These are phyloP conservation scores for Trichoderma sp. DNA, from an alignment of 2,329 filamentous ascomycete species.

Conservation along the genomic window DNA sequence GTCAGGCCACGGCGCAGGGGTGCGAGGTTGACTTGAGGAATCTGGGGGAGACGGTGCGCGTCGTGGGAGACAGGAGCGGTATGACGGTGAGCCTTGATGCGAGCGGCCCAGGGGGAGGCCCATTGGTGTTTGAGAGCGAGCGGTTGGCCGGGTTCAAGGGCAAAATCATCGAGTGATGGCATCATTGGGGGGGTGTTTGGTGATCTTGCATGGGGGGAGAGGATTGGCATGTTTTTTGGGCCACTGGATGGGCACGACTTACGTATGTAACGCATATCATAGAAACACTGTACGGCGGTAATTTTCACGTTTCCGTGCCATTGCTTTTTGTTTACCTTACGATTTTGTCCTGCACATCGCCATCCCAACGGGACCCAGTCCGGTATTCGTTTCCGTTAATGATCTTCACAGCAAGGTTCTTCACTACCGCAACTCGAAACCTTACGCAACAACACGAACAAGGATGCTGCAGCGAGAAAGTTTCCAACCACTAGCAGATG, in stretches of 20 bases:
- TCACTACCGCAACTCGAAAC: neutral
- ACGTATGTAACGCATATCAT: neutral
- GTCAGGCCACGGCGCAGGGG: constrained; percentile 23
- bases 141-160: constrained; percentile 31
- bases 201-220: neutral
- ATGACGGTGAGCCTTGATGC: constrained; percentile 73
- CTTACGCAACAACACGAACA: neutral
- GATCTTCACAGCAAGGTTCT: constrained; percentile 1
- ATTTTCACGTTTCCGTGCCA: neutral
- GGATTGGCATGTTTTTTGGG: neutral
- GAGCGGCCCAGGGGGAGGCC: constrained; percentile 63
- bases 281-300: neutral
- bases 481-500: neutral
- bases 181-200: neutral
- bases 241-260: neutral
- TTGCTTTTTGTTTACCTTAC: neutral
- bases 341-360: neutral
- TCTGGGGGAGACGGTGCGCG: constrained; percentile 71
- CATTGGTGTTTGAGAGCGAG: constrained; percentile 65
- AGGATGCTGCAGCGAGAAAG: neutral
- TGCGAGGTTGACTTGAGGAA: constrained; percentile 82
- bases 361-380: neutral
- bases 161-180: constrained; percentile 37
- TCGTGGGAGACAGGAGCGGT: constrained; percentile 67
- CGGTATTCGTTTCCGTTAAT: neutral